Percentiles rank a stretch among this genome's conserved stretches.
These are phyloP conservation scores for Leucogyrophana mollusca DNA, from an alignment of 768 basidiomycete genomes.

Conservation along the genomic window DNA sequence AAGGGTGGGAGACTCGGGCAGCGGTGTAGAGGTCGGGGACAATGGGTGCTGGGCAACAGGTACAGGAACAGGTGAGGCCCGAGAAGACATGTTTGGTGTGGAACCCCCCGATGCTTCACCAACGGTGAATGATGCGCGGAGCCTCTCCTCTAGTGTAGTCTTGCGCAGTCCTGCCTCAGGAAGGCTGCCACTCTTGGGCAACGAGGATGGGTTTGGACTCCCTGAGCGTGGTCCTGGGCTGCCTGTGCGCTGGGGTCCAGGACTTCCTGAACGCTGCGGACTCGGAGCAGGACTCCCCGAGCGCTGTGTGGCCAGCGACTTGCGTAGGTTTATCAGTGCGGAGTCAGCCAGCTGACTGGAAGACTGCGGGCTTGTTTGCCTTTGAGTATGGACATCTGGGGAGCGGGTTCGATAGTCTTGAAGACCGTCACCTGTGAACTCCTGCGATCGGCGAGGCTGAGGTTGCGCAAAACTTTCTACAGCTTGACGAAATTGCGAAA, in stretches of 20 bases:
- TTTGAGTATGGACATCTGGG: slow-evolving; percentile 23
- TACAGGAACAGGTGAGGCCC: slow-evolving; percentile 39
- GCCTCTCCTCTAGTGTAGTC: slow-evolving; percentile 70
- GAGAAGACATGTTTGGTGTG: slow-evolving; percentile 39
- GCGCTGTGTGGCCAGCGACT: slow-evolving; percentile 57
- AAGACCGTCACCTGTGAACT: slow-evolving; percentile 21
- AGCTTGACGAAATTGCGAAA: slow-evolving; percentile 69
- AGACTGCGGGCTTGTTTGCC: slow-evolving; percentile 33
- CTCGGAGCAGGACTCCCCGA: slow-evolving; percentile 41
- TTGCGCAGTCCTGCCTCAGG: slow-evolving; percentile 38
- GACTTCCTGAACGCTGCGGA: slow-evolving; percentile 10
- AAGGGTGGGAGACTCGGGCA: slow-evolving; percentile 40
- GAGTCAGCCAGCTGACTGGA: slow-evolving; percentile 61
- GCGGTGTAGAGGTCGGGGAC: slow-evolving; percentile 43
- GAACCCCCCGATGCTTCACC: slow-evolving; percentile 51
- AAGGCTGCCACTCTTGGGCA: slow-evolving; percentile 6
- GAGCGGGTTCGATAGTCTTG: slow-evolving; percentile 36
- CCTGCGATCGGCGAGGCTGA: slow-evolving; percentile 37
- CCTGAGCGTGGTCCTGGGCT: slow-evolving; percentile 19
- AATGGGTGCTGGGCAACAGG: slow-evolving; percentile 31
- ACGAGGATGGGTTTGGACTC: slow-evolving; percentile 22
- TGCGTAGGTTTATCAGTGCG: slow-evolving; percentile 59
- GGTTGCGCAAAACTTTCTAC: slow-evolving; percentile 67
- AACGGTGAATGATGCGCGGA: slow-evolving; percentile 62
- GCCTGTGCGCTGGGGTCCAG: slow-evolving; percentile 14